These are phyloP conservation scores for Trichoderma erinaceum DNA, from an alignment of 495 filamentous ascomycete species.

Conservation along the genomic window DNA sequence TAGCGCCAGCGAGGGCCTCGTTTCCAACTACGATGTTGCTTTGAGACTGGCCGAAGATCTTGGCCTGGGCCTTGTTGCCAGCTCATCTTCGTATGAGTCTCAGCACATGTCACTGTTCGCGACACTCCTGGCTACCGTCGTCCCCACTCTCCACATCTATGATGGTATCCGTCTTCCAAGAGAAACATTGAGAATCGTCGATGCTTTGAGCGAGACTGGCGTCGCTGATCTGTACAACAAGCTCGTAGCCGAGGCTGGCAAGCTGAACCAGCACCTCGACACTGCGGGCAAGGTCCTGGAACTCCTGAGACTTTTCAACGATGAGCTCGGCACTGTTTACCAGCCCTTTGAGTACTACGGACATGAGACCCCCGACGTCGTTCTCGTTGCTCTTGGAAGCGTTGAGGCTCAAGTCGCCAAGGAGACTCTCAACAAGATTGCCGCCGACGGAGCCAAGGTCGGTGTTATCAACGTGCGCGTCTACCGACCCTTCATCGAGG, in stretches of 20 bases:
- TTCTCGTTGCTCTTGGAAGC: constrained; percentile 88
- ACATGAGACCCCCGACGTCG: constrained; percentile 66
- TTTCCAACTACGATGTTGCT: constrained; percentile 80
- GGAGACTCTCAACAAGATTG: constrained; percentile 70
- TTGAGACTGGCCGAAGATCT: constrained; percentile 84
- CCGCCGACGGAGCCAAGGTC: constrained; percentile 63
- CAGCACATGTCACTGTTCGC: constrained; percentile 95
- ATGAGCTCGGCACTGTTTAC: constrained; percentile 89
- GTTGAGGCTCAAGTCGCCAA: constrained; percentile 79
- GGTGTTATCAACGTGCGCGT: constrained; percentile 87
- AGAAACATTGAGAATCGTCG: constrained; percentile 80
- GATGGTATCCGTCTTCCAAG: constrained; percentile 82
- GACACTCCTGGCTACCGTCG: constrained; percentile 68
- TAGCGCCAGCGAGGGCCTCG: constrained; percentile 58
- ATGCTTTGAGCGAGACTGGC: constrained; percentile 67
- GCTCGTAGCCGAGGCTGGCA: constrained; percentile 52
- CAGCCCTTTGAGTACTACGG: constrained; percentile 90
- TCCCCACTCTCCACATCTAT: constrained; percentile 87
- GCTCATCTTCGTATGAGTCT: constrained; percentile 77
- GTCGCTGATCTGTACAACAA: constrained; percentile 65
- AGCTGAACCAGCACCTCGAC: constrained; percentile 64
- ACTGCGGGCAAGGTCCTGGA: constrained; percentile 66
- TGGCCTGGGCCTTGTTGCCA: constrained; percentile 78
- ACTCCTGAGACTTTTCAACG: constrained; percentile 76
- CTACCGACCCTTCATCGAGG: constrained; percentile 90